Evolutionary conservation across 192 early-diverging fungal species (phyloP).

Genomic region (Linnemannia hyalina): DNA sequence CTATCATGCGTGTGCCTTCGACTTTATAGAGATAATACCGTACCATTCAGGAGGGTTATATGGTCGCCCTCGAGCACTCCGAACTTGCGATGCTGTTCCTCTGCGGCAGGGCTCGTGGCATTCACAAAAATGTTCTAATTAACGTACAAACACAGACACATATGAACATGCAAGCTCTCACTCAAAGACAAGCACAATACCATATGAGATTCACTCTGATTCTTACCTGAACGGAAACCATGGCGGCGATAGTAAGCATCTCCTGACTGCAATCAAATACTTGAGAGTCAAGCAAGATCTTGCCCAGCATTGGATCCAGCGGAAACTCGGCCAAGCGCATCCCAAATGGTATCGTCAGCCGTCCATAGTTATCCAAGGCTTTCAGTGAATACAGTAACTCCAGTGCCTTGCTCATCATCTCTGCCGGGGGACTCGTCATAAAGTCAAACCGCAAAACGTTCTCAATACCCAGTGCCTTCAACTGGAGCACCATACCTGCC

Average conservation of each 20-base stretch:
- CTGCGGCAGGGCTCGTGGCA: constrained; percentile 45
- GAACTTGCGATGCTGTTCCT: constrained; percentile 77
- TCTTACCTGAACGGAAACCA: constrained; percentile 79
- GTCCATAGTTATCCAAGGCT: constrained; percentile 77
- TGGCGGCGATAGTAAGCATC: constrained; percentile 82
- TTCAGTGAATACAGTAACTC: constrained; percentile 83
- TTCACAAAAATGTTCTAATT: constrained; percentile 63
- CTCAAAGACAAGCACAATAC: neutral
- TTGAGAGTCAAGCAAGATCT: constrained; percentile 73
- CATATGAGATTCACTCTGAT: neutral
- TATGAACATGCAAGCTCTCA: neutral
- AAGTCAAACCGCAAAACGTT: constrained; percentile 87
- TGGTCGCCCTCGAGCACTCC: constrained; percentile 83
- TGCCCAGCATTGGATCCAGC: constrained; percentile 77
- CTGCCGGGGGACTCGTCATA: constrained; percentile 79
- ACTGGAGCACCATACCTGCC: constrained; percentile 74
- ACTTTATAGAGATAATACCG: neutral
- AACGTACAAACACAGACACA: neutral
- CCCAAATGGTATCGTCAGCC: constrained; percentile 79
- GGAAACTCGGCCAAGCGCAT: constrained; percentile 82
- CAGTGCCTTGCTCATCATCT: constrained; percentile 76
- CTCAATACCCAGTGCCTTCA: constrained; percentile 87
- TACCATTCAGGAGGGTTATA: constrained; percentile 67
- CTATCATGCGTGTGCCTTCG: neutral
- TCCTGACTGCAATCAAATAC: constrained; percentile 79